These are phyloP conservation scores for Aureobasidium mangrovei DNA, from an alignment of 2,329 filamentous ascomycete genomes.

Conservation along the genomic window DNA sequence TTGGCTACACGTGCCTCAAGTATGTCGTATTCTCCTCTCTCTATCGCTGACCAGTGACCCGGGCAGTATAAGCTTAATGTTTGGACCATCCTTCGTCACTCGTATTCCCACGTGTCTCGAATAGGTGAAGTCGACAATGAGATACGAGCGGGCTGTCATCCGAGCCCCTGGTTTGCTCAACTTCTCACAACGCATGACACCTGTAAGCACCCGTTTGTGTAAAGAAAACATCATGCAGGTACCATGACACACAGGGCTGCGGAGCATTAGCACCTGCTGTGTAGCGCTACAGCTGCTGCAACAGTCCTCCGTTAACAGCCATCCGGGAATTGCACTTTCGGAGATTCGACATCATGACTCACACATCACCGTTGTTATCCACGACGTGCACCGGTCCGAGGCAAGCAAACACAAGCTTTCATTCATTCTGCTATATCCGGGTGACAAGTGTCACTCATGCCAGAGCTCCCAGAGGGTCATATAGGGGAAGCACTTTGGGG, in stretches of 20 bases:
- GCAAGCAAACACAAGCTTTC: no score
- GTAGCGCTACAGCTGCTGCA: conserved; percentile 3
- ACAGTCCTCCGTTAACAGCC: not conserved
- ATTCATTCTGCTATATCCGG: no score
- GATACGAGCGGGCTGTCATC: conserved; percentile 7
- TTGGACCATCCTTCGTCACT: not conserved
- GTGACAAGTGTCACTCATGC: not conserved
- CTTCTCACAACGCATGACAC: not conserved
- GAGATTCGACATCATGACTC: no score
- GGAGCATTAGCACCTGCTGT: not conserved
- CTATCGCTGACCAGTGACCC: no score
- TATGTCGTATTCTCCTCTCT: no score
- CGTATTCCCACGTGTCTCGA: conserved; percentile 6
- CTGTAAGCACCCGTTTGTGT: not conserved
- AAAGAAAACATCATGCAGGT: conserved; percentile 6
- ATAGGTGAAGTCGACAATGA: not conserved
- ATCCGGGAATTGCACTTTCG: no score
- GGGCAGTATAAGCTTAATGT: conserved; percentile 9
- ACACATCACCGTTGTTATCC: no score
- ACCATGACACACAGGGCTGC: not conserved
- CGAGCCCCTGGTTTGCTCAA: not conserved
- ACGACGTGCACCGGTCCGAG: no score
- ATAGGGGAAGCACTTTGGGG: conserved; percentile 56
- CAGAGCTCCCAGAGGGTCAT: conserved; percentile 32
- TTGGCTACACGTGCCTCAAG: no score